Conservation (phyloP, 345 rosid genomes). For the sweet orange (Citrus sinensis) region DNA sequence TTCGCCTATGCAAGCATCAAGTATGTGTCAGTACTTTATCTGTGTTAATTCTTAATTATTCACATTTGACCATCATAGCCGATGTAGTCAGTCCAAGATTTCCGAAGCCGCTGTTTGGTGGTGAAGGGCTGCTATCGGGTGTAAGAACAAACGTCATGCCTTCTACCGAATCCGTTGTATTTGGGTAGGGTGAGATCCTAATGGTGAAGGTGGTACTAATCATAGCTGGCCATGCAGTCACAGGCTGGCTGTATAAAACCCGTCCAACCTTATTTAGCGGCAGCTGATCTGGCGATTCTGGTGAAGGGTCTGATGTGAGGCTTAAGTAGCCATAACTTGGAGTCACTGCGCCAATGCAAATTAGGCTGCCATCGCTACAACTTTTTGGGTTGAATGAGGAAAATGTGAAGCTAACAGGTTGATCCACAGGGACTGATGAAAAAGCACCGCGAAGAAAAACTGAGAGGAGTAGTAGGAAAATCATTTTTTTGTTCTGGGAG, state of each 20-base stretch:
- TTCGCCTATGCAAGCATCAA: background rate
- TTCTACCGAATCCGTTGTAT: slow-evolving; percentile 20
- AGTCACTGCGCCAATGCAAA: slow-evolving; percentile 26
- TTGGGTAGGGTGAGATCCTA: slow-evolving; percentile 10
- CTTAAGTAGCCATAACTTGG: slow-evolving; percentile 19
- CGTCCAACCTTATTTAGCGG: slow-evolving; percentile 9
- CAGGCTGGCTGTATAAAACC: slow-evolving; percentile 24
- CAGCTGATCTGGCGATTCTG: background rate
- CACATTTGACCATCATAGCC: background rate
- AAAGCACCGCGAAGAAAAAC: slow-evolving; percentile 13
- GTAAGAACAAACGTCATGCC: slow-evolving; percentile 34
- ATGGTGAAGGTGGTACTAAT: slow-evolving; percentile 33
- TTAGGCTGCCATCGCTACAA: slow-evolving; percentile 20
- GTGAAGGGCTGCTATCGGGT: slow-evolving; percentile 20
- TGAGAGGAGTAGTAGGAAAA: too few species aligned
- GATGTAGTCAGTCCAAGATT: background rate
- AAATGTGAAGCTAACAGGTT: slow-evolving; percentile 14
- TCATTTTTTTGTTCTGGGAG: too few species aligned
- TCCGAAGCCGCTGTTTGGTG: background rate
- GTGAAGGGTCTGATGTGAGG: slow-evolving; percentile 23
- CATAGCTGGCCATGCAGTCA: slow-evolving; percentile 32
- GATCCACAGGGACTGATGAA: background rate
- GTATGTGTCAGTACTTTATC: too few species aligned
- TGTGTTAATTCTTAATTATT: too few species aligned
- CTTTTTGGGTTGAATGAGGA: slow-evolving; percentile 18